These are phyloP conservation scores for Neurospora sp. DNA, from an alignment of 495 filamentous ascomycete species.

Conservation along the genomic window DNA sequence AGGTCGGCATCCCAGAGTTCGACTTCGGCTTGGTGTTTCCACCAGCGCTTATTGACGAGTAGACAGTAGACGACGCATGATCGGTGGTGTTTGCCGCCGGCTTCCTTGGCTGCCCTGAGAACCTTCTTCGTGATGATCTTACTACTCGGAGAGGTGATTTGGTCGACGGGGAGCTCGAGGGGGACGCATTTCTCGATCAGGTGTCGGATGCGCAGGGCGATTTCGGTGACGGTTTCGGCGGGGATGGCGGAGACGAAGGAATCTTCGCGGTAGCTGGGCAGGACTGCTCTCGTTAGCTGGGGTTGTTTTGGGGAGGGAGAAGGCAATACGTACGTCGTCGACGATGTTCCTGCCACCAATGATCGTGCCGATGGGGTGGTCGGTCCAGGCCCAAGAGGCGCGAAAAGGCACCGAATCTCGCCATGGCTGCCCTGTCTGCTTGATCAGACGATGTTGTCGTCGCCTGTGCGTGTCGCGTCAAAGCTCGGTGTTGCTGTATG, in stretches of 20 bases:
- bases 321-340: slow-evolving; percentile 25
- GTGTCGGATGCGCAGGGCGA: slow-evolving; percentile 81
- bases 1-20: slow-evolving; percentile 91
- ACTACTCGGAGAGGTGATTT: slow-evolving; percentile 69
- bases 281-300: slow-evolving; percentile 33
- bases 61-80: slow-evolving; percentile 77
- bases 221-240: slow-evolving; percentile 65
- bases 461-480: not conserved
- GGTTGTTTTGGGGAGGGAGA: not conserved
- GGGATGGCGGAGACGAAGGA: slow-evolving; percentile 51
- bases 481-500: not conserved
- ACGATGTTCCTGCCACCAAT: slow-evolving; percentile 28
- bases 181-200: slow-evolving; percentile 82
- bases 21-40: slow-evolving; percentile 62
- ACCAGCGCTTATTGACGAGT: slow-evolving; percentile 85
- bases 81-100: slow-evolving; percentile 64
- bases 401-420: slow-evolving; percentile 18
- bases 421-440: slow-evolving; percentile 6
- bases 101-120: slow-evolving; percentile 63
- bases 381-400: slow-evolving; percentile 34
- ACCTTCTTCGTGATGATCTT: slow-evolving; percentile 73
- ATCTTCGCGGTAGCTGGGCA: slow-evolving; percentile 50
- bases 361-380: slow-evolving; percentile 23
- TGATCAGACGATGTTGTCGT: not conserved
- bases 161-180: slow-evolving; percentile 67